A percentile compares a stretch with the other conserved stretches of the same genome.
phyloP scores from a whole-genome alignment of 768 basidiomycete species.

The Tylopilus sp. region DNA sequence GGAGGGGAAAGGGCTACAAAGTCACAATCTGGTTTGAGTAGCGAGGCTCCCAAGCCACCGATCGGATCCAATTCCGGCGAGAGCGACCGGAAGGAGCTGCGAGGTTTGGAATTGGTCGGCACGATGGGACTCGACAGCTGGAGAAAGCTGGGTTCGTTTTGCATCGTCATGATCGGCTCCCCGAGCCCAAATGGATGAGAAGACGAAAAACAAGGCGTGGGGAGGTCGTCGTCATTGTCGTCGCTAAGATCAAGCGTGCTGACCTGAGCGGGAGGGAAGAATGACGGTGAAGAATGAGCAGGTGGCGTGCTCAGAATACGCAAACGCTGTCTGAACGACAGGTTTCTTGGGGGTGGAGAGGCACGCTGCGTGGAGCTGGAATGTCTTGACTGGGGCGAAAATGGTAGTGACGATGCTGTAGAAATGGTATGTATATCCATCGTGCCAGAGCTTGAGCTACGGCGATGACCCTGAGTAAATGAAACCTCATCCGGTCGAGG shows the following conservation, averaged over 20 bases:
- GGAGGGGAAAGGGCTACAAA: conserved; percentile 59
- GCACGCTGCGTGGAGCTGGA: conserved; percentile 25
- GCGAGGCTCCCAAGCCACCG: conserved; percentile 9
- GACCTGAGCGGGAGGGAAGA: conserved; percentile 22
- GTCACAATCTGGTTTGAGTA: conserved; percentile 32
- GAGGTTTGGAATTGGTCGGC: conserved; percentile 20
- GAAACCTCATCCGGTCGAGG: conserved; percentile 61
- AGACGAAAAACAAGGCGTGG: conserved; percentile 14
- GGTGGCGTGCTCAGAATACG: conserved; percentile 64
- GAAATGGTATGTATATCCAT: conserved; percentile 41
- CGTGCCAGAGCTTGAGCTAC: conserved; percentile 32
- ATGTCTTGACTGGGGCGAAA: conserved; percentile 35
- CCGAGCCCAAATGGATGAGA: conserved; percentile 39
- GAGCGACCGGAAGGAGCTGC: conserved; percentile 22
- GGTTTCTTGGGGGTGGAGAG: conserved; percentile 21
- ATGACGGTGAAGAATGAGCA: conserved; percentile 20
- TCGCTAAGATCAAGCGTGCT: conserved; percentile 27
- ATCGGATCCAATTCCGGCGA: conserved; percentile 16
- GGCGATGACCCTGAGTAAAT: conserved; percentile 27
- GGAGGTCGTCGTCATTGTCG: conserved; percentile 28
- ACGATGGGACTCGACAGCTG: conserved; percentile 48
- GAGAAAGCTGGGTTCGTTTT: conserved; percentile 61
- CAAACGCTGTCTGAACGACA: conserved; percentile 59
- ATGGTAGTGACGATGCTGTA: conserved; percentile 41
- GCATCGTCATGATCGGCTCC: conserved; percentile 53